Conservation (phyloP, 306 rosid genomes). For the Ceratonia siliqua region DNA sequence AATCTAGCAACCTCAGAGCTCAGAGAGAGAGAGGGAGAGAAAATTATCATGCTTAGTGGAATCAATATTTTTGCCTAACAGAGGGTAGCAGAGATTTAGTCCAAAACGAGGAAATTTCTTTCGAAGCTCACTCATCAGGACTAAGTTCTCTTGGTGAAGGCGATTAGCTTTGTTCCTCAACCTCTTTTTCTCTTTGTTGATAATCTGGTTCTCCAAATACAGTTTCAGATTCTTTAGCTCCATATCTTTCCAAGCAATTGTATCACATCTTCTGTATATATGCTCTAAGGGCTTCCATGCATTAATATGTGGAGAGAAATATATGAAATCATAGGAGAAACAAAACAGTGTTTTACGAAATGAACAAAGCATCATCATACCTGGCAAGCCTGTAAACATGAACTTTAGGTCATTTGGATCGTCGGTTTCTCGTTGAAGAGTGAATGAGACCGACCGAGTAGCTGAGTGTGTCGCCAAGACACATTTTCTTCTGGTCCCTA, state of each 20-base stretch:
- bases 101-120: conserved; percentile 37
- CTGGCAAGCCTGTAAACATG: conserved; percentile 44
- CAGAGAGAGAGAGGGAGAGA: conserved; percentile 1
- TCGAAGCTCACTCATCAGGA: conserved; percentile 38
- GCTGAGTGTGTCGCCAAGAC: conserved; percentile 28
- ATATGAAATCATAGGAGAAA: neutral
- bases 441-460: conserved; percentile 9
- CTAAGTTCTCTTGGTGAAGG: conserved; percentile 54
- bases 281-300: neutral
- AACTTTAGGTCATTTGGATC: conserved; percentile 37
- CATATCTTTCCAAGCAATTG: conserved; percentile 34
- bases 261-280: conserved; percentile 37
- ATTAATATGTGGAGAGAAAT: neutral
- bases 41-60: neutral
- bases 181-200: conserved; percentile 51
- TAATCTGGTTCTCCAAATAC: conserved; percentile 51
- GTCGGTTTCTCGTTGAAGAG: conserved; percentile 27
- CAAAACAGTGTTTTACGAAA: neutral
- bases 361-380: neutral
- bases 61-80: conserved; percentile 15
- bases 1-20: neutral
- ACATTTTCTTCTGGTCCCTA: conserved; percentile 32
- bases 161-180: conserved; percentile 42
- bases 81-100: conserved; percentile 21
- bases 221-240: conserved; percentile 50